Base-by-base conservation (phyloP, 257 asterid genomes). In the Nicotiana knightiana region DNA sequence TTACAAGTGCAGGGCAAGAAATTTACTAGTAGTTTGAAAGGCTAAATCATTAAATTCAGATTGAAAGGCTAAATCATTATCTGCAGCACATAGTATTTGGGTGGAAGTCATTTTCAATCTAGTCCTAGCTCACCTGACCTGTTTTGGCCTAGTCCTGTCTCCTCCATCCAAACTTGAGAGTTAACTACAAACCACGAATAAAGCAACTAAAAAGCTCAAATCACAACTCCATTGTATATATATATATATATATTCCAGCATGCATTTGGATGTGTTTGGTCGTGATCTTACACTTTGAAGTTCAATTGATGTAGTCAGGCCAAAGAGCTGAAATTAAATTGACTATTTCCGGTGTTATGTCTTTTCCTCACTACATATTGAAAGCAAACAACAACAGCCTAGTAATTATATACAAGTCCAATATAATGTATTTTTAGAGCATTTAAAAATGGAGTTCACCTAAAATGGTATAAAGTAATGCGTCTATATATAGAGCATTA, bases 1-100 rank as follows among this genome's bases (percentile, higher is more conserved):
- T 62, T 28, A 67, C 83, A 37, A 76, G 46, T 85, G 81, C 81
- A 35, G 54, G 59, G 79, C 26, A 51, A 75, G 46, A 75, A 59
- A 51, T 75, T 13, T 1, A 13, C 24, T 1, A 73, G 51, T 61
- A 37, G 46, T 1, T 37, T 37, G 46, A 37, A 37, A 37, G 46
- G 9, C 46, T 37, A 37, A 37, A 37, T 37, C 46, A 28, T 28
- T 1, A 28, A 59, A 51, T 75, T 13, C 37, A 37, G 77, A 37
- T 68, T 39, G 18, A n/a, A 39, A 55, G 77, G 77, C 55, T 67
- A 67, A 67, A 67, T 37, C 55, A 70, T 39, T 39, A 71, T 71
- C 79, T 28, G 43, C 43, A 26, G 26, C 80, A 46, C 61, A 75
- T 71, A 73, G 6, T 46, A 73, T 48, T 51, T 75, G 28, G 28